Evolutionary conservation across 2,329 filamentous ascomycete species (phyloP), one percentile per base, ranked within the genome.

Genomic region (Penicillium brasilianum): DNA sequence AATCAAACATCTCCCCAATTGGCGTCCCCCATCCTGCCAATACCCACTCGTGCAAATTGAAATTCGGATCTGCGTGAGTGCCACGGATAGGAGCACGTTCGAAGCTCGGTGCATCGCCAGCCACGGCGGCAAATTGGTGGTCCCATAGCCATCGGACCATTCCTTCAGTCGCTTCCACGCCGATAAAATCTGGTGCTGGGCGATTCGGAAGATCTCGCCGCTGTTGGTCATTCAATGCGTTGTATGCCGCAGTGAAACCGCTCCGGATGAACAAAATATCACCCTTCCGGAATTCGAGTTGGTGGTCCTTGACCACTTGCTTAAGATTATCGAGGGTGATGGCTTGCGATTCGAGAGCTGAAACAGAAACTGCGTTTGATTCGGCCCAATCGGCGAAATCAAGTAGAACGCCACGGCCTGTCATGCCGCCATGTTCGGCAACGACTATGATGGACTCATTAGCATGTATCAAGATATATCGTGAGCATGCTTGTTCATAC

Each of bases 131-230:
- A 55, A 77, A 77, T 41, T 74, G 70, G 20, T 72, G 67, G 6
- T 76, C 69, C 74, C 75, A 77, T 30, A 77, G 58, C 75, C 74
- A 77, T 22, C 69, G 55, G 11, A 77, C 59, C 43, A 74, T 69
- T 4, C 65, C 60, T 39, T 76, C 74, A 1, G 70, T 71, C 20
- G 75, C 72, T 59, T 77, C 74, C 2, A 77, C 72, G 3, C 75
- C 75, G 48, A 67, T 73, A 30, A 71, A 72, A 37, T 69, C 65
- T 0, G 68, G 65, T 6, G 59, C 60, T 36, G 65, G 25, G 8
- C 70, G 69, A 28, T 65, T 58, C 1, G 67, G 44, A 11, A 69
- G 48, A 8, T 64, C 64, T 36, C 55, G 58, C 7, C 62, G 59
- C 25, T 68, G 54, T 41, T 66, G 54, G 4, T 63, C 58, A 22